Base-by-base conservation (phyloP, 768 basidiomycete genomes). In the Kwoniella botswanensis region DNA sequence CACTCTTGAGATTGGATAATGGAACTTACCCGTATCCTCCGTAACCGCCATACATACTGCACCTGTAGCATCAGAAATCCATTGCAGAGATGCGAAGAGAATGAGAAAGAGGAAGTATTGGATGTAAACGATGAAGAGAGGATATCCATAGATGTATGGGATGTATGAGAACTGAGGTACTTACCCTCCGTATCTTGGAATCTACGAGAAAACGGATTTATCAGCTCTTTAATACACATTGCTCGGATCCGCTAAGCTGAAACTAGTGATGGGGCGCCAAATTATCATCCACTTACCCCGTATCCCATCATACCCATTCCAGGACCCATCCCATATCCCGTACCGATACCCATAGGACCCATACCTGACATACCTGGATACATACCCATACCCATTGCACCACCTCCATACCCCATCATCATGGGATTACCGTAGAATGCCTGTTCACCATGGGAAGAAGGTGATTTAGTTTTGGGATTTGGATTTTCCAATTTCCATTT, bases 401-500 rank as follows among this genome's bases (percentile, higher is more conserved):
- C 74, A 41, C 41, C 35, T n/a, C 59, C 46, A 50, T 50, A 50
- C 4, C 46, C 46, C 46, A 50, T 44, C 68, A 76, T 76, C 55
- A 63, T 65, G 3, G 64, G 53, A 62, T 60, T 61, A 43, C 76
- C 76, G 61, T 75, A 77, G 35, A 67, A 73, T 42, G 76, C 74
- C 76, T 77, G 44, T 67, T 22, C n/a, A 10, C 65, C 73, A 17
- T 69, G 71, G 13, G 44, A 13, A 22, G 46, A 21, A 35, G 22
- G 52, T 24, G 44, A 15, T 26, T 63, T 46, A 15, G 70, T 46
- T 74, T 74, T 78, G 2, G 66, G 73, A 67, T 78, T 78, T 21
- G 73, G 73, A 60, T 79, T 73, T 46, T 62, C 73, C 42, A 12
- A 50, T 79, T 79, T 74, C 77, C 77, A 76, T 79, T 79, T 76